These are phyloP conservation scores for Aspergillus quadrilineatus DNA, from an alignment of 2,329 filamentous ascomycete genomes.

Conservation along the genomic window DNA sequence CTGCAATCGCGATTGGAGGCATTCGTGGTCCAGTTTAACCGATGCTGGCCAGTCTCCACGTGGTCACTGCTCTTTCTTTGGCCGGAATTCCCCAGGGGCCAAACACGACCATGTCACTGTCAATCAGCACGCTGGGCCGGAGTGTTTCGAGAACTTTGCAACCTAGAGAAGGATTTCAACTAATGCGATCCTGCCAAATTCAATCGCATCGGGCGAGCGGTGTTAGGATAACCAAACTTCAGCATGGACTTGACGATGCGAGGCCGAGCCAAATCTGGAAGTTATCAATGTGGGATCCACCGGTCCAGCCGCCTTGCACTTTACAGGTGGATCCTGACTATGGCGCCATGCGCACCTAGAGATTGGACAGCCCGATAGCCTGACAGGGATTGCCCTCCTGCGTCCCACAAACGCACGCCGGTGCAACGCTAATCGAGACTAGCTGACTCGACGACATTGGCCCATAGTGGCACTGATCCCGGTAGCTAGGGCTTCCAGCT, in stretches of 20 bases:
- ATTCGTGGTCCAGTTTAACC: background rate
- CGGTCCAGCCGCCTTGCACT: background rate
- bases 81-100: background rate
- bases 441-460: constrained; percentile 2
- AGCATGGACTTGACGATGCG: background rate
- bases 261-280: background rate
- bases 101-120: background rate
- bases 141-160: background rate
- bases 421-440: background rate
- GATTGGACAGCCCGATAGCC: background rate
- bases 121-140: background rate
- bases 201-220: background rate
- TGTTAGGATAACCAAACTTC: background rate
- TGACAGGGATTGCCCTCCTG: background rate
- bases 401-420: background rate
- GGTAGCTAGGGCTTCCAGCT: constrained; percentile 1
- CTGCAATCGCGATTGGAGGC: background rate
- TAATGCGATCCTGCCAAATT: background rate
- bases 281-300: background rate
- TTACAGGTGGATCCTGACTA: background rate
- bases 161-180: background rate
- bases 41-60: background rate
- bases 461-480: background rate
- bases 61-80: background rate
- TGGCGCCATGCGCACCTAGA: background rate